Conservation (phyloP, 169 alveolate genomes). For the Plasmodium coatneyi region DNA sequence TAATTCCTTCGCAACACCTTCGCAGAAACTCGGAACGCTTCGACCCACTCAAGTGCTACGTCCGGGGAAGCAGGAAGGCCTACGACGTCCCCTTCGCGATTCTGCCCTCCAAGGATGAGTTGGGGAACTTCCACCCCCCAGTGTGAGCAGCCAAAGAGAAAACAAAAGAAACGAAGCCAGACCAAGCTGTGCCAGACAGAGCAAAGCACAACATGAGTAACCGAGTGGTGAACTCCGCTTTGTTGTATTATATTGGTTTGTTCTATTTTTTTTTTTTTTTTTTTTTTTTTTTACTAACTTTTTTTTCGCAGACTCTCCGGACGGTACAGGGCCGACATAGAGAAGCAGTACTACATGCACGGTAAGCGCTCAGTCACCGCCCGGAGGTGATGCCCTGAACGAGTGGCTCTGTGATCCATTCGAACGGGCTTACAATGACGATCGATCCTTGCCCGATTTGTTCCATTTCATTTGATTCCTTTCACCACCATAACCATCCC, state of each 20-base stretch:
- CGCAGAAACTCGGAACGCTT: constrained; percentile 88
- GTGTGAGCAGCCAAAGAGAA: constrained; percentile 48
- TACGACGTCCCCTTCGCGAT: constrained; percentile 86
- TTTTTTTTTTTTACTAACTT: constrained; percentile 21
- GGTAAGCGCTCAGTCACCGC: constrained; percentile 61
- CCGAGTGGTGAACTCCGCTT: not conserved
- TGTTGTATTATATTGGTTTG: not conserved
- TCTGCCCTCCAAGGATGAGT: constrained; percentile 89
- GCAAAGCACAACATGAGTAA: not conserved
- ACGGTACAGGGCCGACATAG: constrained; percentile 89
- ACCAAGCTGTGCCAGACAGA: not conserved
- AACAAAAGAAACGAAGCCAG: not conserved
- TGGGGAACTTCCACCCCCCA: constrained; percentile 92
- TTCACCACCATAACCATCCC: not conserved
- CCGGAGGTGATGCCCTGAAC: not conserved
- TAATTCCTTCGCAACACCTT: not conserved
- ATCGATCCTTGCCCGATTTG: not conserved
- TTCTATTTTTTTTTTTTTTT: constrained; percentile 18
- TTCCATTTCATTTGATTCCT: not conserved
- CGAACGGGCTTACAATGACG: not conserved
- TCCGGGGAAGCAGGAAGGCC: constrained; percentile 89
- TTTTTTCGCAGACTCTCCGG: constrained; percentile 78
- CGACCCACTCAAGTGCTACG: constrained; percentile 85
- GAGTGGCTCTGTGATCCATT: not conserved
- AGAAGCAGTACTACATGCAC: constrained; percentile 87